Base-by-base conservation (phyloP, 495 filamentous ascomycete species). In the Aspergillus ostianus region DNA sequence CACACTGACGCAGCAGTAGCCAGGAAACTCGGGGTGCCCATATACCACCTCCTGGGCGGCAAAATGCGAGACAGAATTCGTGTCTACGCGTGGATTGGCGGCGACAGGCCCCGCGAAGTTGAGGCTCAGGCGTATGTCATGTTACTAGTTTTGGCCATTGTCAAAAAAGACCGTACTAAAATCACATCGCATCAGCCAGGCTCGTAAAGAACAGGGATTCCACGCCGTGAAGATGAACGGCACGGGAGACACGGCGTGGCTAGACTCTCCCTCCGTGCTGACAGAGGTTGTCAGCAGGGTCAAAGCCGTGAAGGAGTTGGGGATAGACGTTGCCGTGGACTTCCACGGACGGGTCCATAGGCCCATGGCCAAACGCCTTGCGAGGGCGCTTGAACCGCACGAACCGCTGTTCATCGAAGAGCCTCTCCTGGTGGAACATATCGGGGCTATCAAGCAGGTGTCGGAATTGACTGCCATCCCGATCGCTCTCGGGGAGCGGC, bases 71-170 rank as follows among this genome's bases (percentile, higher is more conserved):
- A 88, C 63, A 88, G 86, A 67, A 65, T 91, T n/a, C 82, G 80
- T 56, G 88, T 91, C 6, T 92, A 92, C 67, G 84, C 86, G 15
- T 91, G 88, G 89, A 91, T 91, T 63, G 89, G 89, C n/a, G 89
- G 89, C 9, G 89, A 91, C 61, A 77, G 87, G 5, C 89, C 89
- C 6, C 62, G 71, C 21, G 89, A 90, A 62, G 83, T 92, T 3
- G 80, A 83, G 60, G 67, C 19, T 23, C 58, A 61, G 49, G 58
- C 53, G 58, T 61, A 51, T 12, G 51, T 47, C n/a, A n/a, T n/a
- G n/a, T n/a, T 47, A 17, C 19, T 12, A 47, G 45, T 20, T n/a
- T n/a, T n/a, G n/a, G n/a, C n/a, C n/a, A n/a, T n/a, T n/a, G n/a
- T n/a, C n/a, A n/a, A n/a, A n/a, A n/a, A n/a, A n/a, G n/a, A n/a